A percentile compares a stretch with the other conserved stretches of the same genome.
phyloP scores from a whole-genome alignment of 768 basidiomycete genomes.

The Xanthoconium purpureum region DNA sequence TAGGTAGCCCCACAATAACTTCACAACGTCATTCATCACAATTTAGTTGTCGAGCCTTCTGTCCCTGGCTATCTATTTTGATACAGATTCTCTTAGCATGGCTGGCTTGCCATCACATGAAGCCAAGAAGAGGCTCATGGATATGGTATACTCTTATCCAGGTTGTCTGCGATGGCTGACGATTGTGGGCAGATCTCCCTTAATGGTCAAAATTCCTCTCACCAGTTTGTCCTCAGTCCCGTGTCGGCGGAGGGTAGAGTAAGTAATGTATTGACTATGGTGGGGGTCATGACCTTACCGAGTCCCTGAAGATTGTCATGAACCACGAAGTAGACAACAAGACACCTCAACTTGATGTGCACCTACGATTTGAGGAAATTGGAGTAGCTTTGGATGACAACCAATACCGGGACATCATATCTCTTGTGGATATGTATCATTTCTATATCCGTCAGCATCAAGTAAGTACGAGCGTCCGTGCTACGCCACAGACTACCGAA shows the following conservation, averaged over 20 bases:
- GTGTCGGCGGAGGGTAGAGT: slow-evolving; percentile 94
- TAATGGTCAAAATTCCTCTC: slow-evolving; percentile 41
- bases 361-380: slow-evolving; percentile 89
- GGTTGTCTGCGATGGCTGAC: slow-evolving; percentile 8
- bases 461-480: slow-evolving; percentile 38
- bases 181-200: slow-evolving; percentile 46
- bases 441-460: slow-evolving; percentile 84
- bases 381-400: slow-evolving; percentile 88
- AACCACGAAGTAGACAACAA: slow-evolving; percentile 72
- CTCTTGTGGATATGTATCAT: slow-evolving; percentile 94
- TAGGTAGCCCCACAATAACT: slow-evolving; percentile 23
- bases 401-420: slow-evolving; percentile 92
- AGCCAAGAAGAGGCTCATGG: slow-evolving; percentile 67
- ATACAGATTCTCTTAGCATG: slow-evolving; percentile 85
- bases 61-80: slow-evolving; percentile 90
- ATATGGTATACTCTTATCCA: slow-evolving; percentile 48
- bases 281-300: slow-evolving; percentile 1
- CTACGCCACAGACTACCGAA: slow-evolving; percentile 8
- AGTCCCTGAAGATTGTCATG: slow-evolving; percentile 61
- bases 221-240: slow-evolving; percentile 94
- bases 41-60: slow-evolving; percentile 76
- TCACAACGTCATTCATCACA: slow-evolving; percentile 3
- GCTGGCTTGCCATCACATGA: slow-evolving; percentile 63
- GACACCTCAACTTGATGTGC: slow-evolving; percentile 83
- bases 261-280: slow-evolving; percentile 21